A percentile compares a stretch with the other conserved stretches of the same genome.
Conservation (phyloP, 768 basidiomycete species). For the Daedaleopsis sinensis region DNA sequence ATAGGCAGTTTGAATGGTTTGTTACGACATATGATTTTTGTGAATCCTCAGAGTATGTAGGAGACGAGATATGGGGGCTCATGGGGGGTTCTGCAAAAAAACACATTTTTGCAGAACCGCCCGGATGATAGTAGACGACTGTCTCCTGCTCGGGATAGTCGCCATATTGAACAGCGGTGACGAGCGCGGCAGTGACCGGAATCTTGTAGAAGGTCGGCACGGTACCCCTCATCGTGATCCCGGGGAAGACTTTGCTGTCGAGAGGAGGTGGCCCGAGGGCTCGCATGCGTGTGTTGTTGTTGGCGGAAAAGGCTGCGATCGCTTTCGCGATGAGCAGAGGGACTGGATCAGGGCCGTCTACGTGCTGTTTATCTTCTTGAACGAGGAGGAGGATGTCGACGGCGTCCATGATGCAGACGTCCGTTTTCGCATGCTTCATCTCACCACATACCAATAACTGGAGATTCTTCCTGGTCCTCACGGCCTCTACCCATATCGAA, state of each 20-base stretch:
- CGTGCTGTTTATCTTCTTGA: slow-evolving; percentile 22
- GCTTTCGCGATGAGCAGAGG: slow-evolving; percentile 11
- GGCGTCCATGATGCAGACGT: slow-evolving; percentile 19
- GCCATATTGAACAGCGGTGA: slow-evolving; percentile 14
- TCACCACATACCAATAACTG: slow-evolving; percentile 15
- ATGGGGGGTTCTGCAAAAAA: too few species aligned
- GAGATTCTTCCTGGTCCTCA: slow-evolving; percentile 11
- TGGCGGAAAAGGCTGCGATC: slow-evolving; percentile 15
- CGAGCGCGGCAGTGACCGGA: slow-evolving; percentile 24
- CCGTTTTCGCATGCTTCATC: slow-evolving; percentile 11
- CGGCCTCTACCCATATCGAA: background rate
- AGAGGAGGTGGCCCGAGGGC: slow-evolving; percentile 5
- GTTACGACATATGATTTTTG: too few species aligned
- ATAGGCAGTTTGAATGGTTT: too few species aligned
- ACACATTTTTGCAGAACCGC: too few species aligned
- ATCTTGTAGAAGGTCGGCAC: slow-evolving; percentile 31
- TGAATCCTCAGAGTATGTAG: too few species aligned
- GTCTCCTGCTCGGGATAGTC: slow-evolving; percentile 21
- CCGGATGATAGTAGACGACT: too few species aligned
- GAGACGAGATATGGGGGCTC: too few species aligned
- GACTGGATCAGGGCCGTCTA: slow-evolving; percentile 15
- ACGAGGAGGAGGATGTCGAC: slow-evolving; percentile 17
- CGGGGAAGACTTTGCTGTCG: slow-evolving; percentile 17
- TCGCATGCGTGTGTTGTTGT: slow-evolving; percentile 12
- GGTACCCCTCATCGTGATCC: slow-evolving; percentile 29